Conservation (phyloP, 2,329 filamentous ascomycete genomes). For the Plenodomus tracheiphilus region DNA sequence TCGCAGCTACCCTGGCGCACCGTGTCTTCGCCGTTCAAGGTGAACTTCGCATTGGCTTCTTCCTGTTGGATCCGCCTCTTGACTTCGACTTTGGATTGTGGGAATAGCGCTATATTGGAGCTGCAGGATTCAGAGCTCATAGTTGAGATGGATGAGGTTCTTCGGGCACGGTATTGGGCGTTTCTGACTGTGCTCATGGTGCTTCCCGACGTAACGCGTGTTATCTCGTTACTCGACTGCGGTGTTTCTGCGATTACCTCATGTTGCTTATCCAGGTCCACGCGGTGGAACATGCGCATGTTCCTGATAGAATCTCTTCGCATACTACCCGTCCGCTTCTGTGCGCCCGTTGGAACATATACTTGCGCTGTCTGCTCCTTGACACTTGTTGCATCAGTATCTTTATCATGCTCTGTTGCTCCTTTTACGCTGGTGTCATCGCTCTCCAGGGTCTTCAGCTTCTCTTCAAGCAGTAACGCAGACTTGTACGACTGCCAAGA, state of each 20-base stretch:
- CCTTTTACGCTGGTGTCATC: neutral
- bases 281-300: neutral
- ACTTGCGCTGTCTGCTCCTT: neutral
- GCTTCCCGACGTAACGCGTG: neutral
- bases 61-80: slow-evolving; percentile 18
- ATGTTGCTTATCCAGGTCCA: neutral
- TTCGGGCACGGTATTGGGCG: neutral
- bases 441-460: slow-evolving; percentile 4
- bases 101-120: slow-evolving; percentile 6
- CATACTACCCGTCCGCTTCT: neutral
- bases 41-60: slow-evolving; percentile 7
- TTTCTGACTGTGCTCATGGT: neutral
- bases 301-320: neutral
- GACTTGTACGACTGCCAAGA: slow-evolving; percentile 26
- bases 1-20: slow-evolving; percentile 24
- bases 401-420: neutral
- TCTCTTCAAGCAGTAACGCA: slow-evolving; percentile 22
- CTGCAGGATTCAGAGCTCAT: neutral
- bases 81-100: slow-evolving; percentile 13
- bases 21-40: slow-evolving; percentile 17
- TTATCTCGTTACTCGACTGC: neutral
- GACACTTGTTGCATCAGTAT: neutral
- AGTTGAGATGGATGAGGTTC: neutral
- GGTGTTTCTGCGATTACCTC: neutral
- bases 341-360: neutral